A percentile compares a stretch with the other conserved stretches of the same genome.
phyloP scores from a whole-genome alignment of 1,284 basidiomycete species.

The Caloboletus firmus region DNA sequence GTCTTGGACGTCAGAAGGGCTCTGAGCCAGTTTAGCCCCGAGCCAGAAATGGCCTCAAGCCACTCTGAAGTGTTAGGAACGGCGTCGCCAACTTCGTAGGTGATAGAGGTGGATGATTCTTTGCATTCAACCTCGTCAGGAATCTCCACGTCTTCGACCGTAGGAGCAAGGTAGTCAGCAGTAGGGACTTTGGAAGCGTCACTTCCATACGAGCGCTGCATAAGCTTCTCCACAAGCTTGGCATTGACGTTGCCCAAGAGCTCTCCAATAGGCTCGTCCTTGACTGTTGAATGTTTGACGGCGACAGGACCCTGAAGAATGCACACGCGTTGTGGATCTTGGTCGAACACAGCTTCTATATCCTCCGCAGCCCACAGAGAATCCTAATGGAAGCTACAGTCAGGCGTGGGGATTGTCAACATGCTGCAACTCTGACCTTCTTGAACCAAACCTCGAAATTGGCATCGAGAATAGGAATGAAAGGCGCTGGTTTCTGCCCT shows the following conservation, averaged over 20 bases:
- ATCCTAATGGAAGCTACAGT: constrained; percentile 55
- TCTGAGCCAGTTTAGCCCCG: constrained; percentile 81
- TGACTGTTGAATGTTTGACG: constrained; percentile 82
- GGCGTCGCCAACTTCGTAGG: constrained; percentile 55
- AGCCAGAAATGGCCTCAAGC: constrained; percentile 85
- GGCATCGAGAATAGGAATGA: constrained; percentile 95
- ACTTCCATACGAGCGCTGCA: constrained; percentile 80
- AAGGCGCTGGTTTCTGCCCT: constrained; percentile 97
- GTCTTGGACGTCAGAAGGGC: constrained; percentile 83
- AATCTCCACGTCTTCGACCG: constrained; percentile 41
- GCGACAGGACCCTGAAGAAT: constrained; percentile 98
- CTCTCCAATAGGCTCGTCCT: constrained; percentile 93
- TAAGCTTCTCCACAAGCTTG: constrained; percentile 75
- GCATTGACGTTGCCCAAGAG: constrained; percentile 87
- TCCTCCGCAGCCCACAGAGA: constrained; percentile 98
- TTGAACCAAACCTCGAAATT: constrained; percentile 98
- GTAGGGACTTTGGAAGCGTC: constrained; percentile 79
- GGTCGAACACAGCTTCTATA: constrained; percentile 97
- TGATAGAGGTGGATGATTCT: constrained; percentile 47
- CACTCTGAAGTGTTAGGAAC: constrained; percentile 70
- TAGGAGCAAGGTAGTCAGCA: constrained; percentile 82
- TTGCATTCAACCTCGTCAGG: constrained; percentile 52
- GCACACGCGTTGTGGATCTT: constrained; percentile 96
- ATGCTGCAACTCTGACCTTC: constrained; percentile 59
- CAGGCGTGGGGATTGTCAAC: constrained; percentile 12